These are phyloP conservation scores for Boletellus emodensis DNA, from an alignment of 768 basidiomycete genomes.

Conservation along the genomic window DNA sequence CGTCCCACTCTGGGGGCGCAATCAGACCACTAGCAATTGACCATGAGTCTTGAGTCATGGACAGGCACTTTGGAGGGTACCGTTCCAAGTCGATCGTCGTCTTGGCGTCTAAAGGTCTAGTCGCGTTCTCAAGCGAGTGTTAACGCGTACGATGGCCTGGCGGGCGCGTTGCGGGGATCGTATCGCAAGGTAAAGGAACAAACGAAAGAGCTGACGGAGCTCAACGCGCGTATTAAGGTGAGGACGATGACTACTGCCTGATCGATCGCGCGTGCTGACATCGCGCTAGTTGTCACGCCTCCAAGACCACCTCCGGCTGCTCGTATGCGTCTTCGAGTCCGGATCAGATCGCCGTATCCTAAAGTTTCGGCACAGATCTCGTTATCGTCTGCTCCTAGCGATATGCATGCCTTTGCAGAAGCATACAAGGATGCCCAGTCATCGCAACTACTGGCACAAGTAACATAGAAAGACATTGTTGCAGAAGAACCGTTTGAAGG, in stretches of 20 bases:
- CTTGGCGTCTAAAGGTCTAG: slow-evolving; percentile 30
- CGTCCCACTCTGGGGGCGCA: no score
- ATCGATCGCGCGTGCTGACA: slow-evolving; percentile 2
- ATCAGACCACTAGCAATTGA: no score
- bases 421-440: slow-evolving; percentile 42
- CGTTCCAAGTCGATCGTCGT: slow-evolving; percentile 6
- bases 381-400: slow-evolving; percentile 51
- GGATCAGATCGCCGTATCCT: neutral
- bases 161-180: slow-evolving; percentile 54
- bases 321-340: slow-evolving; percentile 43
- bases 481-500: slow-evolving; percentile 82
- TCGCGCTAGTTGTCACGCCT: slow-evolving; percentile 47
- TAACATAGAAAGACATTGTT: slow-evolving; percentile 79
- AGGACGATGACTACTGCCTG: neutral
- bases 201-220: slow-evolving; percentile 46
- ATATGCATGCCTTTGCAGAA: slow-evolving; percentile 53
- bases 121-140: slow-evolving; percentile 66
- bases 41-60: no score
- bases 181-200: slow-evolving; percentile 50
- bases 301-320: slow-evolving; percentile 68
- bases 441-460: slow-evolving; percentile 26
- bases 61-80: slow-evolving; percentile 55
- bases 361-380: slow-evolving; percentile 40
- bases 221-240: slow-evolving; percentile 67
- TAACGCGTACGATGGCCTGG: slow-evolving; percentile 57